Conservation (phyloP, 2,329 filamentous ascomycete genomes). For the Aspergillus nomiae region DNA sequence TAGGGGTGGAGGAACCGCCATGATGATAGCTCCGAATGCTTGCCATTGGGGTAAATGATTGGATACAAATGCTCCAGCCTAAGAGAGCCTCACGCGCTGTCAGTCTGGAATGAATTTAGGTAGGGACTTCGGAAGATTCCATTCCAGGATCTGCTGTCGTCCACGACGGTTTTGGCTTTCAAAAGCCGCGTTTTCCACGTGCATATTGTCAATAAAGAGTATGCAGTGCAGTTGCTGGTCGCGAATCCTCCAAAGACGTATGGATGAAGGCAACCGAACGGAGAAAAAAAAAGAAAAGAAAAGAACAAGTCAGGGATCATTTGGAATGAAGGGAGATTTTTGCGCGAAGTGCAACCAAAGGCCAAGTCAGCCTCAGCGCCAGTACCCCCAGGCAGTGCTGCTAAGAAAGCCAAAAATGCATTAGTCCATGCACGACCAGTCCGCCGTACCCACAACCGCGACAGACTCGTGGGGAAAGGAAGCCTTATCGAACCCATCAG, state of each 20-base stretch:
- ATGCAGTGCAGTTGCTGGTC: no score
- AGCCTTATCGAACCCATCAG: neutral
- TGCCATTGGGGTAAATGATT: neutral
- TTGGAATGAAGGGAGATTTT: neutral
- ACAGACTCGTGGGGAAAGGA: neutral
- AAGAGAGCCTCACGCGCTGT: slow-evolving; percentile 1
- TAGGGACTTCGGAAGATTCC: neutral
- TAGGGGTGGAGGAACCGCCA: neutral
- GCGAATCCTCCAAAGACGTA: neutral
- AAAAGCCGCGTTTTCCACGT: neutral
- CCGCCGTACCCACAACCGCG: neutral
- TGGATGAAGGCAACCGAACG: neutral
- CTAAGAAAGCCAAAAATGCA: neutral
- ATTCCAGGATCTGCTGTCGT: neutral
- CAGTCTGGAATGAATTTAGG: neutral
- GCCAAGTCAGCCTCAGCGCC: neutral
- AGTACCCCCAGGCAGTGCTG: neutral
- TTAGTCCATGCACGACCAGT: neutral
- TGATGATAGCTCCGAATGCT: neutral
- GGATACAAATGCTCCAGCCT: neutral
- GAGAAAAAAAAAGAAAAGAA: neutral
- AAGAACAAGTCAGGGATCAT: neutral
- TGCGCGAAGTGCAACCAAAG: neutral
- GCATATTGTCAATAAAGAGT: neutral
- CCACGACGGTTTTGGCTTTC: neutral